These are phyloP conservation scores for Isatis lusitanica DNA, from an alignment of 441 rosid genomes.

Conservation along the genomic window DNA sequence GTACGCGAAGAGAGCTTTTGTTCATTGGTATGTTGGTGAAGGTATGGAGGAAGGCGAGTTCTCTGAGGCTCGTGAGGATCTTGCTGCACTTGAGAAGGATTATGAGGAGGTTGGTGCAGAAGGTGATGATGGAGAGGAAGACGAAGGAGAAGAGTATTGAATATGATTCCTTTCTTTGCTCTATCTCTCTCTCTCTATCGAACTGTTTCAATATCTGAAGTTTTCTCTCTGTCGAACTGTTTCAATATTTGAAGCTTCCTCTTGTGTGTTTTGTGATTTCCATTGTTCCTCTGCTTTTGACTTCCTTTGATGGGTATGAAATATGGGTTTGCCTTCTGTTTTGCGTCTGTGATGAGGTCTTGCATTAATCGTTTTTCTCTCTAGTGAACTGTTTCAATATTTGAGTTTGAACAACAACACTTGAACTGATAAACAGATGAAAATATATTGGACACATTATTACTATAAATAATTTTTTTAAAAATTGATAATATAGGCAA, in stretches of 20 bases:
- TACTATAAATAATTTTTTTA: too few relatives aligned
- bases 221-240: not conserved
- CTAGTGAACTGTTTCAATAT: too few relatives aligned
- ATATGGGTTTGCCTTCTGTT: too few relatives aligned
- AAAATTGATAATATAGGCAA: too few relatives aligned
- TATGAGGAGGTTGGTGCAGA: constrained; percentile 61
- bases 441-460: too few relatives aligned
- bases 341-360: too few relatives aligned
- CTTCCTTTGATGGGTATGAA: too few relatives aligned
- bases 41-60: constrained; percentile 97
- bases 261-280: not conserved
- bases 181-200: not conserved
- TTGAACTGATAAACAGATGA: too few relatives aligned
- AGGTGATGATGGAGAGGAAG: constrained; percentile 38
- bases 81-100: constrained; percentile 58
- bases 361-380: too few relatives aligned
- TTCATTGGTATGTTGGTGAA: constrained; percentile 93
- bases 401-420: too few relatives aligned
- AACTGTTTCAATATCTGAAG: not conserved
- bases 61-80: constrained; percentile 64
- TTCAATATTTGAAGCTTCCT: not conserved
- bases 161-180: not conserved
- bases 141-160: constrained; percentile 35
- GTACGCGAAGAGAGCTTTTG: constrained; percentile 77
- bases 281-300: not conserved